phyloP scores from a whole-genome alignment of 768 basidiomycete genomes.

The Amanita polypyramis region DNA sequence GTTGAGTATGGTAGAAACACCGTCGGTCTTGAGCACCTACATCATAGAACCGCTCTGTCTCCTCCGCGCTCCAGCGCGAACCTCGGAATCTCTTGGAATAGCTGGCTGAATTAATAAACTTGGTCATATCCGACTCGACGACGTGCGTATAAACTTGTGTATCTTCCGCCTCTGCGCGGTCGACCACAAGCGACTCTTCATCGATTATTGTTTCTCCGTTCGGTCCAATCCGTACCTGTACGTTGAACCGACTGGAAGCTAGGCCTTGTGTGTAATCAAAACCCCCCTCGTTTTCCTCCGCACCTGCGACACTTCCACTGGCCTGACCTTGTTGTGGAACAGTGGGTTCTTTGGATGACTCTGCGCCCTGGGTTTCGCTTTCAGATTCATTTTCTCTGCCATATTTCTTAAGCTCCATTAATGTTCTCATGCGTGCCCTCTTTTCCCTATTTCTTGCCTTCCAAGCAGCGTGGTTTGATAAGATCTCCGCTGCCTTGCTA shows the following conservation, averaged over 20 bases:
- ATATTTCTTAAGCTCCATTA: slow-evolving; percentile 70
- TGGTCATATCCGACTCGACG: slow-evolving; percentile 72
- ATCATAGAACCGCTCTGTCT: slow-evolving; percentile 82
- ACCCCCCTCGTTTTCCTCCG: slow-evolving; percentile 41
- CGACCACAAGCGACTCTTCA: slow-evolving; percentile 74
- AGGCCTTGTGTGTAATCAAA: slow-evolving; percentile 65
- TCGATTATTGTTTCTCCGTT: slow-evolving; percentile 85
- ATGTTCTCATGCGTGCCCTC: slow-evolving; percentile 46
- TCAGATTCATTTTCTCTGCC: slow-evolving; percentile 42
- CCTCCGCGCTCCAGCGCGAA: slow-evolving; percentile 81
- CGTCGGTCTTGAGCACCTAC: slow-evolving; percentile 30
- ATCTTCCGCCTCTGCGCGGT: slow-evolving; percentile 59
- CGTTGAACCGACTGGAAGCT: slow-evolving; percentile 63
- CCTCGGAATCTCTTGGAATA: slow-evolving; percentile 76
- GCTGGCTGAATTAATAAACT: slow-evolving; percentile 77
- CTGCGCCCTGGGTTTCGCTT: slow-evolving; percentile 17
- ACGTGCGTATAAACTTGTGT: slow-evolving; percentile 67
- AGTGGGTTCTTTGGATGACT: slow-evolving; percentile 11
- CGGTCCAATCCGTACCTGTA: slow-evolving; percentile 79
- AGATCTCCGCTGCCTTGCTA: slow-evolving; percentile 63
- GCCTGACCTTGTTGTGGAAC: not conserved
- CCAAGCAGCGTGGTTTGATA: slow-evolving; percentile 63
- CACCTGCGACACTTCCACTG: slow-evolving; percentile 12
- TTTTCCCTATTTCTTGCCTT: slow-evolving; percentile 60
- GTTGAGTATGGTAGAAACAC: slow-evolving; percentile 9